Evolutionary conservation across 2,329 filamentous ascomycete species (phyloP).

Genomic region (Piedraia hortae): DNA sequence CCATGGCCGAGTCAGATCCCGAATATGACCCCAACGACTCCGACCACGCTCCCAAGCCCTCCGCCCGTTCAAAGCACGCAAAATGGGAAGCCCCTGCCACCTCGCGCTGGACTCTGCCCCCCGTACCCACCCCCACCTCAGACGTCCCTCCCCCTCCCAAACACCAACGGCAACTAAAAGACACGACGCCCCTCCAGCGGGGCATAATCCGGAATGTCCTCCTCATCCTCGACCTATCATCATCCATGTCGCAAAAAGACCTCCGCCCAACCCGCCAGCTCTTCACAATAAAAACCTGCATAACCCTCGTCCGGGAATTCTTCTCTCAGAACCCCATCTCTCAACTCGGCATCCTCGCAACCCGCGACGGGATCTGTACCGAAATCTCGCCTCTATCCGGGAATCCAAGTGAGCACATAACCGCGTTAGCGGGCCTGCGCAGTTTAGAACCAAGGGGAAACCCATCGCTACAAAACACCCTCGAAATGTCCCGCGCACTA

Average conservation of each 20-base stretch:
- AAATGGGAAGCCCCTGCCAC: slow-evolving; percentile 8
- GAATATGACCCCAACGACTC: slow-evolving; percentile 7
- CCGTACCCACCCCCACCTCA: too few species aligned
- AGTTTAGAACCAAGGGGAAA: slow-evolving; percentile 22
- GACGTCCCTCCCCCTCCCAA: too few species aligned
- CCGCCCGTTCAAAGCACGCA: slow-evolving; percentile 8
- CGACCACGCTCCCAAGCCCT: slow-evolving; percentile 3
- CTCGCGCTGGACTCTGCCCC: too few species aligned
- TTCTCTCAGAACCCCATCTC: slow-evolving; percentile 98
- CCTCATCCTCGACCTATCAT: slow-evolving; percentile 70
- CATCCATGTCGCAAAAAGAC: slow-evolving; percentile 88
- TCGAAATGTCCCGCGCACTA: slow-evolving; percentile 80
- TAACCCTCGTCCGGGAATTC: slow-evolving; percentile 74
- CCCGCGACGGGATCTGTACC: slow-evolving; percentile 73
- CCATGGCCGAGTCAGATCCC: slow-evolving; percentile 10
- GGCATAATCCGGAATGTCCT: slow-evolving; percentile 95
- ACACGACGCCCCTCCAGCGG: slow-evolving; percentile 83
- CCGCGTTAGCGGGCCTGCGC: slow-evolving; percentile 34
- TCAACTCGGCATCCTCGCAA: slow-evolving; percentile 73
- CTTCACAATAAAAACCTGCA: slow-evolving; percentile 54
- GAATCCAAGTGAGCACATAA: slow-evolving; percentile 69
- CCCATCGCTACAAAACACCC: slow-evolving; percentile 54
- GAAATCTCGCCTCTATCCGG: slow-evolving; percentile 72
- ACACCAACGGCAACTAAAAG: slow-evolving; percentile 47
- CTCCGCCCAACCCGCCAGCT: slow-evolving; percentile 67